Base-by-base conservation (phyloP, 257 asterid genomes). In the Nicotiana sylvestris region DNA sequence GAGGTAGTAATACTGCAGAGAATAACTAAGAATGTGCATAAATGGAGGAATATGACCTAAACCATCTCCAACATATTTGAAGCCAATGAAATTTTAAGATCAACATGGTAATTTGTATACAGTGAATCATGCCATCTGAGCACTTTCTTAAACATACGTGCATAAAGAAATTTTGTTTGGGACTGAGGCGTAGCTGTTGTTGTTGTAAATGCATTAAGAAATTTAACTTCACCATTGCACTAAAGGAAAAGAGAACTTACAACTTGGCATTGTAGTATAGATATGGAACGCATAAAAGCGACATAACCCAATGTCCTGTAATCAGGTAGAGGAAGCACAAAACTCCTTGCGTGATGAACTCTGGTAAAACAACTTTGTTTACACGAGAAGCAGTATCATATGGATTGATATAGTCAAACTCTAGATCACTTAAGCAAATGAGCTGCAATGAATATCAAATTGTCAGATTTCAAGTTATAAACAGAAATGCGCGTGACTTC, bases 261-360 rank as follows among this genome's bases (percentile, higher is more conserved):
- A 92, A 81, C 85, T 89, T 83, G 69, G 91, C 86, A 74, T 91
- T 92, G 91, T 92, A 92, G 95, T 88, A 95, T 55, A 92, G 87
- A 88, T 90, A 92, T 2, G 99, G 99, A 83, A 87, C 27, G 79
- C 95, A 85, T 64, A 91, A 88, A 83, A 95, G 89, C 7, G 94
- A 86, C 97, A 95, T 91, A 83, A 86, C 68, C 99, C 99, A 95
- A 85, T 95, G 97, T 66, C 99, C 99, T 0, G 96, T 89, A 56
- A 90, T 76, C 49, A 95, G 93, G 87, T 90, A 93, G 79, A 95
- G 97, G 84, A 88, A 76, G 91, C 92, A 90, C 9, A 95, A 72
- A 84, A 91, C 95, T 87, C 94, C 99, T 89, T 91, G 91, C 0
- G 93, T 86, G 80, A 92, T 91, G 86, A 91, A 95, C 88, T 95